Base-by-base conservation (phyloP, 257 asterid genomes). In the Solanum sejunctum region DNA sequence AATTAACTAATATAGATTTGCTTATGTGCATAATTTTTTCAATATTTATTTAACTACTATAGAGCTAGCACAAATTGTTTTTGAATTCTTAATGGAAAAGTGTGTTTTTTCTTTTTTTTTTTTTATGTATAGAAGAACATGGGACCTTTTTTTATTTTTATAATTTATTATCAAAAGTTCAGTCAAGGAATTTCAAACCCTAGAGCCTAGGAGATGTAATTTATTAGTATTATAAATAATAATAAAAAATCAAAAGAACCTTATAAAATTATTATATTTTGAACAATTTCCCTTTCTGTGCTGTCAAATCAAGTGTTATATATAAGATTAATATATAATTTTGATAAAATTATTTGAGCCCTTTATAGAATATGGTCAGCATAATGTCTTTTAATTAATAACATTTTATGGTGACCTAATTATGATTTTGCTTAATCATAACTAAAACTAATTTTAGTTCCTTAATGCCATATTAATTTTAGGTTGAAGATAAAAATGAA, bases 171-270 rank as follows among this genome's bases (percentile, higher is more conserved):
- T 32, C 36, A 20, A 80, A 72, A 86, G 84, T 18, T 80, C 58
- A 82, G 94, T 92, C 94, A 92, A 91, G 84, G 89, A 87, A 88
- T 89, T 83, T 90, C 89, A 71, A 88, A 85, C 82, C 85, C 94
- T 93, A 92, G 85, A 85, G 78, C 57, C 86, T 92, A 90, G 89
- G 91, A 87, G 83, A 80, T 28, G 69, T 73, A 82, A 72, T 88
- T 85, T 73, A 85, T 43, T 60, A 57, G 51, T 15, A 57, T 17
- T 80, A 36, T 6, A 12, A 47, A 15, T 57, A 57, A 10, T 82
- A 10, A 45, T 21, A 51, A 75, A 75, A 75, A 49, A 28, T 49
- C 15, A 26, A 78, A 78, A 78, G 28, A 26, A 15, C 83, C 83
- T 52, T 8, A 78, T 26, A 17, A 78, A 77, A 13, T 23, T 23